Conservation (phyloP, 306 rosid genomes). For the Quercus aquifolioides region DNA sequence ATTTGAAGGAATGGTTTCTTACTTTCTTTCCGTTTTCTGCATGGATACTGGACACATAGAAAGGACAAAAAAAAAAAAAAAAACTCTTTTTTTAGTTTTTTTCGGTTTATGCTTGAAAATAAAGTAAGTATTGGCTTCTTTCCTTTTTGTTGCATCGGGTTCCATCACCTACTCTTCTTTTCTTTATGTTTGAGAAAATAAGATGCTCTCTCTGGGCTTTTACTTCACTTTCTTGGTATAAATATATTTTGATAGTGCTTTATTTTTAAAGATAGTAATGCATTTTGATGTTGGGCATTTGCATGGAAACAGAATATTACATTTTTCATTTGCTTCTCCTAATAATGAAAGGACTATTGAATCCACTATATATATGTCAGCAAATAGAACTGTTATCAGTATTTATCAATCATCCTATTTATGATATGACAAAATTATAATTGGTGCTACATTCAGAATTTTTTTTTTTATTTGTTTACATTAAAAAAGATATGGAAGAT, state of each 20-base stretch:
- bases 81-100: background rate
- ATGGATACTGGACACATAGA: background rate
- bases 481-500: no score
- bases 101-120: background rate
- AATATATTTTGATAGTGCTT: background rate
- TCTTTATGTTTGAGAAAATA: conserved; percentile 1
- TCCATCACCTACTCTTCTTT: background rate
- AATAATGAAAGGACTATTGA: background rate
- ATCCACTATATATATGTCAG: no score
- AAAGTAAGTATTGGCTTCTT: conserved; percentile 19
- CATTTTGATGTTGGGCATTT: background rate
- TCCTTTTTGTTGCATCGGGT: background rate
- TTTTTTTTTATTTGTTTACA: background rate
- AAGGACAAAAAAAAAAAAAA: background rate
- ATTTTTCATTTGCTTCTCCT: background rate
- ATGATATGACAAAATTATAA: no score
- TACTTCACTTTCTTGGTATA: background rate
- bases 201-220: background rate
- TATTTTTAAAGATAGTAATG: background rate
- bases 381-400: no score
- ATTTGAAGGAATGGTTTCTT: background rate
- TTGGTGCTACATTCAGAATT: background rate
- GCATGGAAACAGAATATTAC: background rate
- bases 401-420: no score
- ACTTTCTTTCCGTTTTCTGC: background rate